Base-by-base conservation (phyloP, 257 asterid species). In the Penstemon newberryi region DNA sequence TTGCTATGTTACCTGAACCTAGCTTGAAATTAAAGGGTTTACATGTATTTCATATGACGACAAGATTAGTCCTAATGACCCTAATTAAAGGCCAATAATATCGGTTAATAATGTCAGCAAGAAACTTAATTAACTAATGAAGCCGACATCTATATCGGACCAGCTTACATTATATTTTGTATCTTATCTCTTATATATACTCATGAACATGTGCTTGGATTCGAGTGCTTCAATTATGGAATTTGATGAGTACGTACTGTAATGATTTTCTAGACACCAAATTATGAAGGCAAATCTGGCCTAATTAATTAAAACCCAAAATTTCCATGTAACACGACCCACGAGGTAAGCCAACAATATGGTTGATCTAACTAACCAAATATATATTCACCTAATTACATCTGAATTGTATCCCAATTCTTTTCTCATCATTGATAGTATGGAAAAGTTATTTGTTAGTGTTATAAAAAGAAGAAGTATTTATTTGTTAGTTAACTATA, bases 321-420 rank as follows among this genome's bases (percentile, higher is more conserved):
- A 10, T 8, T 4, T 25, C 4, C 13, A 25, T 18, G 8, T 6
- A 13, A 25, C 33, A 25, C 33, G 33, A 25, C 33, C 33, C 33
- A 25, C 33, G 33, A 25, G 33, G 56, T 55, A 19, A 56, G 56
- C 36, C 46, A 56, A 67, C 72, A 67, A 56, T n/a, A 41, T 54
- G n/a, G 72, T 67, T 67, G 36, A 70, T 47, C 74, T 3, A 58
- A 69, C 63, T 53, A 36, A 53, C 41, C 44, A 6, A 45, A 37
- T 25, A 38, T 60, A 37, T 25, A 38, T 60, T 73, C 40, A 57
- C 62, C 77, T 40, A 57, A 19, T 65, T 47, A 37, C 40, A 4
- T 4, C 18, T 15, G 18, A 15, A 15, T 15, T 15, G 18, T 51
- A n/a, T 39, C 37, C 39, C 39, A 46, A 38, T 7, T 63, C 12